These are phyloP conservation scores for Phytophthora tentaculata DNA, from an alignment of 352 stramenopile species.

Conservation along the genomic window DNA sequence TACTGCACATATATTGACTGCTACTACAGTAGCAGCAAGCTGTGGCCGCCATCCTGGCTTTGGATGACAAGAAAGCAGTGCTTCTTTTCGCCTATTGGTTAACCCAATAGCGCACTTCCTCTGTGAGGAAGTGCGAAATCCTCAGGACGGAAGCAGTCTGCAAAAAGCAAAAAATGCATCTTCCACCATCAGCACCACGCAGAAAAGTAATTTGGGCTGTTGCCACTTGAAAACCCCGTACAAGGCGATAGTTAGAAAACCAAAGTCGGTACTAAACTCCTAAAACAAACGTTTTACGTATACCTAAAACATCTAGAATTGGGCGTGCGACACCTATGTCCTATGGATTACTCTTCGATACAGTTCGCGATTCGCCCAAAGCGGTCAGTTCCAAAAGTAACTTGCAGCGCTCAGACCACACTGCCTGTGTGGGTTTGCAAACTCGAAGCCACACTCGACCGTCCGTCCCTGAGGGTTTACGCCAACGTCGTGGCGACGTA, in stretches of 20 bases:
- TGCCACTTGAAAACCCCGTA: background rate
- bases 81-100: constrained; percentile 16
- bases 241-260: background rate
- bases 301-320: constrained; percentile 9
- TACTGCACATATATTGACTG: too few relatives aligned
- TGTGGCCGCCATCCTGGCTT: constrained; percentile 8
- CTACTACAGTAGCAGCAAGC: too few relatives aligned
- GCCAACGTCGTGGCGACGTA: constrained; percentile 36
- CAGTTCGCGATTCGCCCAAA: constrained; percentile 16
- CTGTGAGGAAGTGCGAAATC: too few relatives aligned
- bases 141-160: constrained; percentile 8
- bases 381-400: constrained; percentile 36
- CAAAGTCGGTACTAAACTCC: constrained; percentile 1
- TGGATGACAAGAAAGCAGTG: constrained; percentile 18
- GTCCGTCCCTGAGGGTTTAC: constrained; percentile 21
- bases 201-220: constrained; percentile 20
- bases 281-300: constrained; percentile 2
- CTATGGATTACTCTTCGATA: constrained; percentile 22
- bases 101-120: too few relatives aligned
- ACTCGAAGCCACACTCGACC: constrained; percentile 7
- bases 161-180: constrained; percentile 31
- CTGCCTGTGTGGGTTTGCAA: constrained; percentile 18
- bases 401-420: constrained; percentile 13
- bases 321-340: constrained; percentile 20
- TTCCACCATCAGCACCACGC: constrained; percentile 1